Evolutionary conservation across 108 stramenopile genomes (phyloP).

Genomic region (Seminavis robusta): DNA sequence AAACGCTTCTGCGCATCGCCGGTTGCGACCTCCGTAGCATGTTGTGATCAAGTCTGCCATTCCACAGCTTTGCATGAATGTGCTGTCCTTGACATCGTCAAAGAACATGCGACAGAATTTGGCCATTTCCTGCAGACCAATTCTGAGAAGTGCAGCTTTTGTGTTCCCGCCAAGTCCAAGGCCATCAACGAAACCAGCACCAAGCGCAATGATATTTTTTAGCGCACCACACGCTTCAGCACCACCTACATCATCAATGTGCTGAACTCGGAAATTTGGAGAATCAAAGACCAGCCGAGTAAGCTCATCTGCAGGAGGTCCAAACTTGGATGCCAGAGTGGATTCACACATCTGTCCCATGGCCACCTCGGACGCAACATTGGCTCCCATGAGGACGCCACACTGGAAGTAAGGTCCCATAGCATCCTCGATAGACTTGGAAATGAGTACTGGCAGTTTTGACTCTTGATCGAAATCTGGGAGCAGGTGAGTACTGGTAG

Average conservation of each 20-base stretch:
- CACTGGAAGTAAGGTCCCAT: conserved; percentile 77
- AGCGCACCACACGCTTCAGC: conserved; percentile 96
- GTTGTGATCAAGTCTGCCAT: conserved; percentile 97
- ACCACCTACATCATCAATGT: conserved; percentile 82
- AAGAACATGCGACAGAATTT: conserved; percentile 87
- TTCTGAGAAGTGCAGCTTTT: conserved; percentile 94
- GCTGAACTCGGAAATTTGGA: conserved; percentile 81
- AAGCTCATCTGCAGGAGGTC: conserved; percentile 56
- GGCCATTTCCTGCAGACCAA: conserved; percentile 89
- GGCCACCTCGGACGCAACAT: conserved; percentile 95
- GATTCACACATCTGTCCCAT: conserved; percentile 92
- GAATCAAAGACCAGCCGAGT: conserved; percentile 82
- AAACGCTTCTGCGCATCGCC: conserved; percentile 93
- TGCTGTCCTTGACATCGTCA: conserved; percentile 66
- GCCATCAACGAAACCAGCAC: conserved; percentile 96
- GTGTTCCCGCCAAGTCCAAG: conserved; percentile 87
- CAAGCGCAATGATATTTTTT: conserved; percentile 96
- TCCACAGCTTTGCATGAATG: conserved; percentile 93
- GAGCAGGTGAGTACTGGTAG: not conserved
- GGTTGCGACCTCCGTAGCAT: conserved; percentile 95
- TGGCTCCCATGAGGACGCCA: conserved; percentile 98
- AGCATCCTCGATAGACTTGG: conserved; percentile 61
- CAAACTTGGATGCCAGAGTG: conserved; percentile 89
- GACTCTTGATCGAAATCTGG: conserved; percentile 66
- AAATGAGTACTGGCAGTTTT: conserved; percentile 70